A percentile compares a stretch with the other conserved stretches of the same genome.
These are phyloP conservation scores for Solanum chmielewskii DNA, from an alignment of 257 asterid species.

Conservation along the genomic window DNA sequence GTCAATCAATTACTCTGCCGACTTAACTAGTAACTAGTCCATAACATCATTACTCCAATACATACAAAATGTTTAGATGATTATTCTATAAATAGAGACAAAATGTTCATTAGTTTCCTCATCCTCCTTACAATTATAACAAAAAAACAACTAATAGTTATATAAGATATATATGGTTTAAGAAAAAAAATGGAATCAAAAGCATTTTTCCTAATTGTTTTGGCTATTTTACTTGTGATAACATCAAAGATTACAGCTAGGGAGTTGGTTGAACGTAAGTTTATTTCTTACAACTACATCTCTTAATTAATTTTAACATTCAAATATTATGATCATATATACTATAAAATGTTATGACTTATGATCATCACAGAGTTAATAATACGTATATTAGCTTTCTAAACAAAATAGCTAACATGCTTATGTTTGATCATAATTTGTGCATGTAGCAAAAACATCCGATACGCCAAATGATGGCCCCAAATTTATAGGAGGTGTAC, in stretches of 20 bases:
- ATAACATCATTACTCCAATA: neutral
- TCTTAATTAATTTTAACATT: neutral
- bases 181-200: neutral
- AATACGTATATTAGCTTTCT: neutral
- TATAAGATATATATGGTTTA: neutral
- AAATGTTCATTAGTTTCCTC: neutral
- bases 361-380: neutral
- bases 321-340: neutral
- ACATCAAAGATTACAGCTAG: conserved; percentile 3
- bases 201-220: neutral
- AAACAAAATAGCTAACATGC: neutral
- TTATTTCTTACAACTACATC: neutral
- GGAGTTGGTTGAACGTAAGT: neutral
- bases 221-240: conserved; percentile 3
- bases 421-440: neutral
- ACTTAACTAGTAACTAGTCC: neutral
- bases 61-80: neutral
- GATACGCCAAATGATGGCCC: neutral
- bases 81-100: neutral
- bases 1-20: neutral
- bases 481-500: neutral
- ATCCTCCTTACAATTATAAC: neutral
- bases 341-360: neutral
- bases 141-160: neutral
- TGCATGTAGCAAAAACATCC: neutral